Evolutionary conservation across 164 flowering plant species (phyloP), one percentile per base, ranked within the genome.

Genomic region (Amborella trichopoda): DNA sequence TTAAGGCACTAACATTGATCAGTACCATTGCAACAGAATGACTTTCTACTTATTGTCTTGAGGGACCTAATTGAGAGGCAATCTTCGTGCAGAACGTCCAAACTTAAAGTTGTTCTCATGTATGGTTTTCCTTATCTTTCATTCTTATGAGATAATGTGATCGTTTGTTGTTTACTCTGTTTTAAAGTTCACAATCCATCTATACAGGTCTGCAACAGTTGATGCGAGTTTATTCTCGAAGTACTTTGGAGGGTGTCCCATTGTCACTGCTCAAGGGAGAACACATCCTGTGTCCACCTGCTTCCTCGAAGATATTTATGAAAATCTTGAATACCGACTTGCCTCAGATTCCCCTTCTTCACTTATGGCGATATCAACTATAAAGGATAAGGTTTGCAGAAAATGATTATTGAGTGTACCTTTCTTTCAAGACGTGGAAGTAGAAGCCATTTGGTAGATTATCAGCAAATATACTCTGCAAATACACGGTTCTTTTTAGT

Each of bases 281-380:
- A 77, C 83, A 27, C 89, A 81, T 65, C 94, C 91, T 32, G 97
- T 88, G 58, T 67, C 88, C 56, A 69, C 76, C 17, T 68, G 58
- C 65, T 88, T 76, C 78, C 83, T 88, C 34, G 95, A 88, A 71
- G 89, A 88, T 68, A 59, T 84, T 58, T 75, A 84, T 72, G 87
- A 84, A 53, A 71, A 54, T 37, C 60, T 78, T 47, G 58, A 67
- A 28, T 88, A 88, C 56, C 66, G 52, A 50, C 84, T 88, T 61
- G 66, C 83, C 52, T 82, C 95, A 44, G 97, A 88, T 72, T 81
- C 95, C 58, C 80, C 83, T 18, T 86, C 82, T 5, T 66, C 72
- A 40, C 11, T 84, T 46, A 61, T 65, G 64, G 44, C 34, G 63
- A 68, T 59, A 27, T 32, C 61, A 33, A 60, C 60, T 30, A 44